Evolutionary conservation across 768 basidiomycete genomes (phyloP).

Genomic region (Pisolithus tinctorius): DNA sequence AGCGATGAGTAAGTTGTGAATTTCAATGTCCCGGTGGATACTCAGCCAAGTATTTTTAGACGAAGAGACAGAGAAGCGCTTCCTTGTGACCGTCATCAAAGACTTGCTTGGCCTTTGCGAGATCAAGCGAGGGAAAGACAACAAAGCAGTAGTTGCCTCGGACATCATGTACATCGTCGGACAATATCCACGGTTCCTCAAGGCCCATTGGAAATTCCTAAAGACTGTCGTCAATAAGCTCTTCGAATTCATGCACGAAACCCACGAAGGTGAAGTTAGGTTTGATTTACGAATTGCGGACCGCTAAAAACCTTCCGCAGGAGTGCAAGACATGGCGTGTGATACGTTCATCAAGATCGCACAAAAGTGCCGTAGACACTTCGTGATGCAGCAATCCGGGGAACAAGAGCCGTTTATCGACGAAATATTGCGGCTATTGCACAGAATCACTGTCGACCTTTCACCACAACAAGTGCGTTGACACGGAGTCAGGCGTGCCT

Average conservation of each 20-base stretch:
- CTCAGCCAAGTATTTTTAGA: conserved; percentile 39
- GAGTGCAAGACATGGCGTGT: conserved; percentile 99
- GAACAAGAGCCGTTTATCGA: conserved; percentile 98
- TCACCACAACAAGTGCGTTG: conserved; percentile 69
- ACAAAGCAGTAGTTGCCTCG: conserved; percentile 97
- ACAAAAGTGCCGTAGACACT: conserved; percentile 96
- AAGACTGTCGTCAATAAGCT: conserved; percentile 99
- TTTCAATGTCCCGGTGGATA: neutral
- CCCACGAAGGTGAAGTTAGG: conserved; percentile 71
- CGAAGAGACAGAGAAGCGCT: conserved; percentile 98
- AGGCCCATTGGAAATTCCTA: conserved; percentile 99
- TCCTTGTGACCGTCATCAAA: conserved; percentile 98
- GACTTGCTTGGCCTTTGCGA: conserved; percentile 96
- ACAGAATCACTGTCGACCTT: conserved; percentile 91
- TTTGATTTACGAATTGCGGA: conserved; percentile 1
- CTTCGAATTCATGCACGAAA: conserved; percentile 99
- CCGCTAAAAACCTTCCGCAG: conserved; percentile 29
- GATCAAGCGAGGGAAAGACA: conserved; percentile 98
- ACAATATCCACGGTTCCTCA: conserved; percentile 98
- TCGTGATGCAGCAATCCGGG: conserved; percentile 97
- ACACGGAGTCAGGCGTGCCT: neutral
- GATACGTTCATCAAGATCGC: conserved; percentile 99
- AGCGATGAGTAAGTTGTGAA: conserved; percentile 81
- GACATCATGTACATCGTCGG: conserved; percentile 99
- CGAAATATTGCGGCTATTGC: conserved; percentile 87